Conservation (phyloP, 352 stramenopile genomes). For the Pythium myriotylum region DNA sequence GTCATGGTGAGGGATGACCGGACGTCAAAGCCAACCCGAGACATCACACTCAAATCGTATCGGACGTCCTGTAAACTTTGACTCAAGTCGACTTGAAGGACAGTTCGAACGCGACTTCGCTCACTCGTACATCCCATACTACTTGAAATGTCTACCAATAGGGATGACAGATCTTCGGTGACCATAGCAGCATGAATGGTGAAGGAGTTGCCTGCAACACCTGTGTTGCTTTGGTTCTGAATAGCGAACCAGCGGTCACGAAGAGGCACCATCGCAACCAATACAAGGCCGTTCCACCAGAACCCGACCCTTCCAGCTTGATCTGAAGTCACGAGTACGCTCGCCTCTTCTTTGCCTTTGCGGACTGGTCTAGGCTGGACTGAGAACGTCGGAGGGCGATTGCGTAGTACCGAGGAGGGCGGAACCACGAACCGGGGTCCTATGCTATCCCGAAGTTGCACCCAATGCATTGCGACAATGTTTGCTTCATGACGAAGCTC, state of each 20-base stretch:
- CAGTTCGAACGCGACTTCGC: neutral
- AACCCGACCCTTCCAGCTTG: slow-evolving; percentile 36
- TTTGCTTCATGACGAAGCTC: slow-evolving; percentile 40
- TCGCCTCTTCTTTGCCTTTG: slow-evolving; percentile 4
- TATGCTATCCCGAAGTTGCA: slow-evolving; percentile 3
- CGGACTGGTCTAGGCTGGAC: neutral
- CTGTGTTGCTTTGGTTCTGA: neutral
- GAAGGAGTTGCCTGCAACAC: neutral
- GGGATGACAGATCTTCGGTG: slow-evolving; percentile 14
- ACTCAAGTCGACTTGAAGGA: slow-evolving; percentile 19
- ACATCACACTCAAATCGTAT: slow-evolving; percentile 8
- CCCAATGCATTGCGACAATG: slow-evolving; percentile 70
- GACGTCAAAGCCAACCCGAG: slow-evolving; percentile 21
- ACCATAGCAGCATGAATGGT: slow-evolving; percentile 14
- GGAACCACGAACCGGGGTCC: neutral
- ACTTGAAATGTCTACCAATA: slow-evolving; percentile 18
- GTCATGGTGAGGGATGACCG: slow-evolving; percentile 35
- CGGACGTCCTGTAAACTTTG: slow-evolving; percentile 11
- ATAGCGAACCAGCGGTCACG: slow-evolving; percentile 7
- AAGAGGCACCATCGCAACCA: slow-evolving; percentile 50
- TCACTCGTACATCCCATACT: neutral
- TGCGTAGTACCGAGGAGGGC: slow-evolving; percentile 7
- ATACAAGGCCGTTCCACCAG: slow-evolving; percentile 67
- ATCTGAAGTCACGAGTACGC: slow-evolving; percentile 54
- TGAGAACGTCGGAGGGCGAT: slow-evolving; percentile 9